These are phyloP conservation scores for Baorangia bicolor DNA, from an alignment of 768 basidiomycete species.

Conservation along the genomic window DNA sequence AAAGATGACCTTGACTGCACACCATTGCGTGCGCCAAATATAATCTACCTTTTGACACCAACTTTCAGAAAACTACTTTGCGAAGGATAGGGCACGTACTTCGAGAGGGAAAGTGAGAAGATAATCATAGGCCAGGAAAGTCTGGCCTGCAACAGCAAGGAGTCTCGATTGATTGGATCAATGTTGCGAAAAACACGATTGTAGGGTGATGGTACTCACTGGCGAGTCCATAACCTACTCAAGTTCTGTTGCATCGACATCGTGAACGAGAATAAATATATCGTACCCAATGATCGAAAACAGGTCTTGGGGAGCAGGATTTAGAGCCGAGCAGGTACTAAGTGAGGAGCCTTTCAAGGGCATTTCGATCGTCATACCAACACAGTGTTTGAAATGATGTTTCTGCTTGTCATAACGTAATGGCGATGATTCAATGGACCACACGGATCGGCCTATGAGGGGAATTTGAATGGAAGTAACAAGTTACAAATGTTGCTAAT, in stretches of 20 bases:
- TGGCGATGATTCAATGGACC: no score
- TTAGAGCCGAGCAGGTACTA: no score
- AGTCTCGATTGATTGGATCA: background rate
- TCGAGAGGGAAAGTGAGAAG: constrained; percentile 13
- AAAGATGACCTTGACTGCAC: constrained; percentile 8
- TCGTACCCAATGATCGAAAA: no score
- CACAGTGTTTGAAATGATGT: no score
- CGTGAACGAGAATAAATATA: no score
- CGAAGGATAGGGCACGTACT: constrained; percentile 1
- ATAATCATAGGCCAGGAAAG: constrained; percentile 6
- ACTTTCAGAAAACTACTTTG: background rate
- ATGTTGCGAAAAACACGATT: background rate
- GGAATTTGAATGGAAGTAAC: no score
- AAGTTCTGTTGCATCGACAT: background rate
- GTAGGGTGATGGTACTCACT: background rate
- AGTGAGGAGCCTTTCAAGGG: no score
- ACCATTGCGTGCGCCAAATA: constrained; percentile 5
- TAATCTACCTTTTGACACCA: constrained; percentile 4
- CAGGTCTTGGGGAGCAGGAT: no score
- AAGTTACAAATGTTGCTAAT: no score
- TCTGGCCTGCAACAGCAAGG: background rate
- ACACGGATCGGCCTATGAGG: no score
- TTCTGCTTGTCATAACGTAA: no score
- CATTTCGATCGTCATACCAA: no score
- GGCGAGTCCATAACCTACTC: background rate